A percentile compares a stretch with the other conserved stretches of the same genome.
Conservation (phyloP, 129 eudicot genomes). For the Saussurea involucrata region DNA sequence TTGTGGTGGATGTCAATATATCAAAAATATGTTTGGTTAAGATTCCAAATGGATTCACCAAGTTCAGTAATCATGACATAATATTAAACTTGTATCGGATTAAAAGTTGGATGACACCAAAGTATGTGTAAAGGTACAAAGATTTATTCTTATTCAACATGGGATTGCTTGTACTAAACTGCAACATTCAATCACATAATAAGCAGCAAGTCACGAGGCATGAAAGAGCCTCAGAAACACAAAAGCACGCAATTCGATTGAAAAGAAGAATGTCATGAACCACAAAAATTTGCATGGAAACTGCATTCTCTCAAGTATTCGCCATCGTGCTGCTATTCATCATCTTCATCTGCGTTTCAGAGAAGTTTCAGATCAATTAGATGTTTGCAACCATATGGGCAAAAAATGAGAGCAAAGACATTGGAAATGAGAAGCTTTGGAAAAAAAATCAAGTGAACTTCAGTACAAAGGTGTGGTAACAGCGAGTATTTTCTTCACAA, state of each 20-base stretch:
- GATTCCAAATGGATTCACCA: neutral
- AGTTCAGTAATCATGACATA: neutral
- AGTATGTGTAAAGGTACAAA: neutral
- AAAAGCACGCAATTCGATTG: neutral
- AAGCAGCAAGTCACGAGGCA: slow-evolving; percentile 9
- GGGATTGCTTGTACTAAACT: slow-evolving; percentile 1
- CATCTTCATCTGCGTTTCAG: slow-evolving; percentile 66
- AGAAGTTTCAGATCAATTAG: slow-evolving; percentile 1
- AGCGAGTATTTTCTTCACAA: neutral
- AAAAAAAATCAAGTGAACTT: neutral
- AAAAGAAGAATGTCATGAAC: slow-evolving; percentile 23
- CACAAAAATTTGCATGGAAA: slow-evolving; percentile 5
- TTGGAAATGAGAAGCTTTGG: neutral
- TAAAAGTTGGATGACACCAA: neutral
- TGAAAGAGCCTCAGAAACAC: slow-evolving; percentile 26
- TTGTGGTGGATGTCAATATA: slow-evolving; percentile 12
- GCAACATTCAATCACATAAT: slow-evolving; percentile 18
- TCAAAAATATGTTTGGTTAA: neutral
- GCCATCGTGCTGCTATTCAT: slow-evolving; percentile 37
- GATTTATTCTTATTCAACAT: slow-evolving; percentile 3
- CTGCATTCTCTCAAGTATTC: slow-evolving; percentile 12
- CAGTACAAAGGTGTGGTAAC: neutral
- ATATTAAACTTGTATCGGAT: neutral
- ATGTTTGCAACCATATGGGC: neutral
- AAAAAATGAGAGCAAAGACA: neutral